Conservation (phyloP, 495 filamentous ascomycete genomes). For the Talaromyces stipitatus region DNA sequence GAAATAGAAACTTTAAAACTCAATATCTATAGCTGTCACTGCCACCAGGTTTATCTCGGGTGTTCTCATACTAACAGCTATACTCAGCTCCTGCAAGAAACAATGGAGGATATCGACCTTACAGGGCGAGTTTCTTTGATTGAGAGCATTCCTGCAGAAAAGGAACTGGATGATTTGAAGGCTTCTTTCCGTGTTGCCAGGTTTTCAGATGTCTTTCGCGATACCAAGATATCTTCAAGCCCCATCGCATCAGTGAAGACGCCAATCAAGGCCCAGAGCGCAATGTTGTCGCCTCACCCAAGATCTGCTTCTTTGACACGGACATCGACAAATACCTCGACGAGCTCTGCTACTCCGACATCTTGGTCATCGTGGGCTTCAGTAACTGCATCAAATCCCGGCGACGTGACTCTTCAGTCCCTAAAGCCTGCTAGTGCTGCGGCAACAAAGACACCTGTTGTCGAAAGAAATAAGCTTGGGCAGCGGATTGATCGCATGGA, state of each 20-base stretch:
- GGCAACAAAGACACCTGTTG: slow-evolving; percentile 38
- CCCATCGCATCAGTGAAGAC: slow-evolving; percentile 28
- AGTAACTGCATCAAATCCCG: slow-evolving; percentile 21
- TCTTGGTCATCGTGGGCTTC: slow-evolving; percentile 24
- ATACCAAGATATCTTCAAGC: slow-evolving; percentile 44
- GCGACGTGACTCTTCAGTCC: slow-evolving; percentile 36
- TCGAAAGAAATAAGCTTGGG: slow-evolving; percentile 65
- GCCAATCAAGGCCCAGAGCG: slow-evolving; percentile 10
- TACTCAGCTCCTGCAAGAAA: slow-evolving; percentile 59
- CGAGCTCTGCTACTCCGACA: slow-evolving; percentile 26
- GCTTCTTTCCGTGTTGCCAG: slow-evolving; percentile 50
- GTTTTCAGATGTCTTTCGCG: slow-evolving; percentile 61
- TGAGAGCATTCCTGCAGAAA: slow-evolving; percentile 65
- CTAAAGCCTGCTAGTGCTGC: slow-evolving; percentile 46
- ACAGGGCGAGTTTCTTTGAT: slow-evolving; percentile 60
- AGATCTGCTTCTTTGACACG: slow-evolving; percentile 27
- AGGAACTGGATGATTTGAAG: slow-evolving; percentile 48
- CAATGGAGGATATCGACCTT: slow-evolving; percentile 44
- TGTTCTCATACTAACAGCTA: slow-evolving; percentile 72
- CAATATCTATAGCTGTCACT: slow-evolving; percentile 61
- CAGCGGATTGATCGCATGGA: slow-evolving; percentile 60
- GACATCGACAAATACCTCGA: slow-evolving; percentile 33
- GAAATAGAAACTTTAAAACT: slow-evolving; percentile 61
- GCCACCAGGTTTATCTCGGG: slow-evolving; percentile 74
- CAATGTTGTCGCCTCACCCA: slow-evolving; percentile 32